A percentile compares a stretch with the other conserved stretches of the same genome.
Evolutionary conservation across 306 rosid genomes (phyloP).

Genomic region (Gillenia trifoliata): DNA sequence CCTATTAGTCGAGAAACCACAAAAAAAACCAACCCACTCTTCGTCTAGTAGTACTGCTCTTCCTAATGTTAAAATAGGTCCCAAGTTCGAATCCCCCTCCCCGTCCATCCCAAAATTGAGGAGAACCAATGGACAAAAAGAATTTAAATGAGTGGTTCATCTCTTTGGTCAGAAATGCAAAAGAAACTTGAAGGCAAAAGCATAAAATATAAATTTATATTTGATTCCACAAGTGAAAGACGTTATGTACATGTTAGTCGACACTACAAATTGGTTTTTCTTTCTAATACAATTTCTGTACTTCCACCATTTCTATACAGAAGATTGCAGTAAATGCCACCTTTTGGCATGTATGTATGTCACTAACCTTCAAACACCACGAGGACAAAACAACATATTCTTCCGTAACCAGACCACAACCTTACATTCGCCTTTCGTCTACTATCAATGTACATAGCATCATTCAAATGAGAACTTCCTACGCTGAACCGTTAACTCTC

Average conservation of each 20-base stretch:
- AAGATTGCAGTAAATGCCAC: constrained; percentile 19
- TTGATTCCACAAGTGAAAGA: constrained; percentile 3
- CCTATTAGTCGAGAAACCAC: too few relatives aligned
- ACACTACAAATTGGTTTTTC: constrained; percentile 24
- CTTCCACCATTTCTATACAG: constrained; percentile 38
- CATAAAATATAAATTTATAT: not conserved
- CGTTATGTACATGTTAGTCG: constrained; percentile 38
- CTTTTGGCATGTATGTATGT: constrained; percentile 4
- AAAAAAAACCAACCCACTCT: too few relatives aligned
- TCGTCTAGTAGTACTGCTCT: too few relatives aligned
- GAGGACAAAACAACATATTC: not conserved
- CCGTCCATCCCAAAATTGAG: too few relatives aligned
- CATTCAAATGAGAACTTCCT: constrained; percentile 22
- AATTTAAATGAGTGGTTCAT: too few relatives aligned
- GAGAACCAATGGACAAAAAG: too few relatives aligned
- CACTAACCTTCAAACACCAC: constrained; percentile 2
- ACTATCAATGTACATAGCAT: constrained; percentile 11
- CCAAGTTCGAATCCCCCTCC: too few relatives aligned
- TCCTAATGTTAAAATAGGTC: too few relatives aligned
- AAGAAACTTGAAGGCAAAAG: not conserved
- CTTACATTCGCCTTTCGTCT: constrained; percentile 1
- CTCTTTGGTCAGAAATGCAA: not conserved
- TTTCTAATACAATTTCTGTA: constrained; percentile 23
- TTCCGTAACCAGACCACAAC: constrained; percentile 1
- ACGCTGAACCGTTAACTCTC: not conserved